Conservation (phyloP, 2,329 filamentous ascomycete genomes). For the Thielaviopsis punctulata region DNA sequence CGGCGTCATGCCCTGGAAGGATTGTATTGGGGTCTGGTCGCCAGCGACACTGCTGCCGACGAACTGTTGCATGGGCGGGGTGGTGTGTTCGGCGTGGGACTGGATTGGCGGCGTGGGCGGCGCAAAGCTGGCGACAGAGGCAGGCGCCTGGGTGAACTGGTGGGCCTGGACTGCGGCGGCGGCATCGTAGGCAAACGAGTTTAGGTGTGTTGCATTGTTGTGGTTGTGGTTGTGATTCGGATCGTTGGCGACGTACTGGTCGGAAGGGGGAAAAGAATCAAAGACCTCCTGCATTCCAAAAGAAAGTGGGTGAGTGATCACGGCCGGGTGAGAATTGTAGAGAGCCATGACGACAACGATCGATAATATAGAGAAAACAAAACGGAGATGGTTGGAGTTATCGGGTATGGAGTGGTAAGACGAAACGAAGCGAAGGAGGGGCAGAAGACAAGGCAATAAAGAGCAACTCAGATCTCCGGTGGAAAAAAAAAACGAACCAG, state of each 20-base stretch:
- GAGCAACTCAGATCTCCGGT: no score
- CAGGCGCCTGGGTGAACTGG: neutral
- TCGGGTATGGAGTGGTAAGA: neutral
- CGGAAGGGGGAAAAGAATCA: neutral
- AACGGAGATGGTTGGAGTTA: neutral
- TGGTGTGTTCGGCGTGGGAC: conserved; percentile 4
- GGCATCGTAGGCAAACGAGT: conserved; percentile 4
- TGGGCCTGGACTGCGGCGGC: neutral
- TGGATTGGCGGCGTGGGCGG: conserved; percentile 12
- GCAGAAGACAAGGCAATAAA: no score
- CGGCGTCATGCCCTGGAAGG: conserved; percentile 15
- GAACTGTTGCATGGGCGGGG: conserved; percentile 3
- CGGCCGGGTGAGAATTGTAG: neutral
- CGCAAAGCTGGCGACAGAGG: neutral
- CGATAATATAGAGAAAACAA: conserved; percentile 3
- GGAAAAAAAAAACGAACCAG: neutral
- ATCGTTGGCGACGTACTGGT: neutral
- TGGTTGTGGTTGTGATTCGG: neutral
- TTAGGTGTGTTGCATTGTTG: neutral
- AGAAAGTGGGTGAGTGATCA: conserved; percentile 1
- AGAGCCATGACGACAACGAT: conserved; percentile 13
- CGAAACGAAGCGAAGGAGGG: neutral
- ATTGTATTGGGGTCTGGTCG: neutral
- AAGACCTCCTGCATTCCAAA: conserved; percentile 5
- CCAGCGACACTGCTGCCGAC: neutral